Evolutionary conservation across 495 filamentous ascomycete genomes (phyloP).

Genomic region (Parmelia sp.): DNA sequence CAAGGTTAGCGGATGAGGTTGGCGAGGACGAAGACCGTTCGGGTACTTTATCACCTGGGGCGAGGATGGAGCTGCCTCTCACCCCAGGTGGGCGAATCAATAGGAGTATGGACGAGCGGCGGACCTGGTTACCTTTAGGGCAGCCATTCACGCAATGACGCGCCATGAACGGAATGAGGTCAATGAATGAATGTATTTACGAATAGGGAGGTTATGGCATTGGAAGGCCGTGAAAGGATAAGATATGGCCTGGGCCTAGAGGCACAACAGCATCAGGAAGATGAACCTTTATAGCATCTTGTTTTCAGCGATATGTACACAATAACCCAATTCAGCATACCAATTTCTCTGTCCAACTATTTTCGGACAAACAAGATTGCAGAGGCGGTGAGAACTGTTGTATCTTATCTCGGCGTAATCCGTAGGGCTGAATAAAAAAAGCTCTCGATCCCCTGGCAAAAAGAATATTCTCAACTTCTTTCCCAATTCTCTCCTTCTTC

Average conservation of each 20-base stretch:
- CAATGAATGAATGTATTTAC: background rate
- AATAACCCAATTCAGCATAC: background rate
- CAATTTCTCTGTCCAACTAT: background rate
- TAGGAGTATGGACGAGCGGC: constrained; percentile 60
- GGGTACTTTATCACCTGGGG: constrained; percentile 24
- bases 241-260: background rate
- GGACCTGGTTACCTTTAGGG: constrained; percentile 49
- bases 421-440: constrained; percentile 14
- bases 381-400: background rate
- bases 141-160: constrained; percentile 33
- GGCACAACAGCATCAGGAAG: background rate
- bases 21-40: constrained; percentile 49
- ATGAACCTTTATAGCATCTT: no score
- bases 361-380: background rate
- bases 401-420: constrained; percentile 3
- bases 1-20: constrained; percentile 56
- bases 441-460: constrained; percentile 9
- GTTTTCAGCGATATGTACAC: no score
- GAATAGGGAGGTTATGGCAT: background rate
- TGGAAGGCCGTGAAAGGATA: background rate
- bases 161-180: background rate
- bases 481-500: background rate
- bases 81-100: constrained; percentile 64
- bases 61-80: constrained; percentile 56
- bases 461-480: background rate